Conservation (phyloP, 2,329 filamentous ascomycete genomes). For the Blumeriella jaapii region DNA sequence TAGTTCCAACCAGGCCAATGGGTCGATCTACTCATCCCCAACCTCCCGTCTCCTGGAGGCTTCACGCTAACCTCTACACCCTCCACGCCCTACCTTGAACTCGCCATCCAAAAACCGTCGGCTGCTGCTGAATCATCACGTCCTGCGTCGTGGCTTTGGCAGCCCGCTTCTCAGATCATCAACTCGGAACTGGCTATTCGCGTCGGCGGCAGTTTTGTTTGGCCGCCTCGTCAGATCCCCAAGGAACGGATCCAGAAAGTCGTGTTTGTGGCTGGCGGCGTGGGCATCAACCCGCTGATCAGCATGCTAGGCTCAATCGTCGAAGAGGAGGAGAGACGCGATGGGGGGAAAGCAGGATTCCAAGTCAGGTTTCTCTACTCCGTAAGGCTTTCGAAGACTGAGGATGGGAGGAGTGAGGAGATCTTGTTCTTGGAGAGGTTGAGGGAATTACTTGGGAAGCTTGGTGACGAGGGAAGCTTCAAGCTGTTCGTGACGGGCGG, state of each 20-base stretch:
- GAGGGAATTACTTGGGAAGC: slow-evolving; percentile 30
- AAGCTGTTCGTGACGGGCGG: slow-evolving; percentile 33
- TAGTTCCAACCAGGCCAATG: slow-evolving; percentile 77
- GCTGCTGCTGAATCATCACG: slow-evolving; percentile 42
- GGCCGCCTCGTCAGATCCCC: slow-evolving; percentile 44
- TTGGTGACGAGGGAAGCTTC: slow-evolving; percentile 31
- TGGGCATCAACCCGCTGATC: slow-evolving; percentile 27
- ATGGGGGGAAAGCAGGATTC: slow-evolving; percentile 2
- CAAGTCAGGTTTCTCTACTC: slow-evolving; percentile 21
- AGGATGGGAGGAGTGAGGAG: slow-evolving; percentile 25
- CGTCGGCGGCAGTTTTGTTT: slow-evolving; percentile 72
- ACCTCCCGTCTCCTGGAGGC: slow-evolving; percentile 59
- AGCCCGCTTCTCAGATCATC: slow-evolving; percentile 40
- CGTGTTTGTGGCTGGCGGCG: slow-evolving; percentile 47
- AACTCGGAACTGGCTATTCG: slow-evolving; percentile 51
- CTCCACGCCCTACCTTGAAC: slow-evolving; percentile 49
- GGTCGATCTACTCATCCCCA: slow-evolving; percentile 72
- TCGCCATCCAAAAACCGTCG: slow-evolving; percentile 64
- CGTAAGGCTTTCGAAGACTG: slow-evolving; percentile 11
- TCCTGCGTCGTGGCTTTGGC: slow-evolving; percentile 64
- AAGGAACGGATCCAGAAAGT: slow-evolving; percentile 39
- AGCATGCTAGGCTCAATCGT: slow-evolving; percentile 21
- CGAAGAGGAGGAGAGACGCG: slow-evolving; percentile 1
- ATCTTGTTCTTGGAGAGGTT: slow-evolving; percentile 44
- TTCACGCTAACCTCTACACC: slow-evolving; percentile 80